Evolutionary conservation across 345 rosid genomes (phyloP), one percentile per base, ranked within the genome.

Genomic region (Moringa oleifera): DNA sequence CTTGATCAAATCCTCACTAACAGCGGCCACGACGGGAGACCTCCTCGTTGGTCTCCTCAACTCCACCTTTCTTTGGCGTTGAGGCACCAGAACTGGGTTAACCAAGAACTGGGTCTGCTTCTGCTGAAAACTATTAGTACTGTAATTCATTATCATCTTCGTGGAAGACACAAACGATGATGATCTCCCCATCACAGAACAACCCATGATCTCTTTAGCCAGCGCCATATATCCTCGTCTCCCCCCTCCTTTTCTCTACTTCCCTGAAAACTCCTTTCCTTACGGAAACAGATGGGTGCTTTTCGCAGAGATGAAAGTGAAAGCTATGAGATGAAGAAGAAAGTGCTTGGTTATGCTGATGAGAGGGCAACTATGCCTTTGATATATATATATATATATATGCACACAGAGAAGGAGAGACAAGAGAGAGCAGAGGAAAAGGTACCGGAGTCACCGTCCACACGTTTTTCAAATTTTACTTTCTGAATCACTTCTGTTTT

Each of bases 1-100:
- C 71, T 70, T 88, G 7, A 80, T 66, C 78, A 94, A 71, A 71
- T 90, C 91, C 69, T 86, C 95, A 51, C 96, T 88, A 1, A 88
- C 71, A 1, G 92, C 96, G 12, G 85, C 82, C 66, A 74, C 72
- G 20, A 54, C 63, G 7, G 20, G 63, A 18, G 50, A 21, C 51
- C 51, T 55, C 12, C 7, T 22, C 36, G n/a, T n/a, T n/a, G n/a
- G n/a, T n/a, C 21, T 72, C 69, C 53, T 59, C 37, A 57, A 62
- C 23, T 66, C 37, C 23, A 64, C 53, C n/a, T 77, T 74, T 9
- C 74, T 61, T 18, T 37, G 65, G 23, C 53, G 20, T 23, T 55
- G 20, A 18, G 63, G 67, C 21, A 69, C 46, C 45, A 65, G 71
- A 65, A 64, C 69, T 25, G 77, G 81, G 24, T 61, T 64, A 53